A percentile compares a stretch with the other conserved stretches of the same genome.
Conservation (phyloP, 2,329 filamentous ascomycete species). For the Clonostachys sp. region DNA sequence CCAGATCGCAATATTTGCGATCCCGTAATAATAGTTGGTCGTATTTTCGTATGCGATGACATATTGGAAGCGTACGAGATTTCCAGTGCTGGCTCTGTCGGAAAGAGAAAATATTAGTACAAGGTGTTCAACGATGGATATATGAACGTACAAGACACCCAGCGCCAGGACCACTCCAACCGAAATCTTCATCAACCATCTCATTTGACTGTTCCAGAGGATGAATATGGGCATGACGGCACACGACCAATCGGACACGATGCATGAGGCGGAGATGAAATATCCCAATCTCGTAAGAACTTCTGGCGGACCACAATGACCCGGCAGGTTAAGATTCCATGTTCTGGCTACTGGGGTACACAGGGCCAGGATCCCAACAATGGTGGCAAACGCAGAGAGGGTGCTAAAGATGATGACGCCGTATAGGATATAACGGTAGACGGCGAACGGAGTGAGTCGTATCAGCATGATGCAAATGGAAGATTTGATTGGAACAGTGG, state of each 20-base stretch:
- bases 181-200: constrained; percentile 9
- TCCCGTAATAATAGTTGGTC: neutral
- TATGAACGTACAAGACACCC: constrained; percentile 4
- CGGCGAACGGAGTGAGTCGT: too few species aligned
- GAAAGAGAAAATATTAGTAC: constrained; percentile 4
- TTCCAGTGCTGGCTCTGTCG: constrained; percentile 2
- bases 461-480: too few species aligned
- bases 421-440: too few species aligned
- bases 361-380: too few species aligned
- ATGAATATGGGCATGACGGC: constrained; percentile 21
- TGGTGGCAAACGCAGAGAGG: too few species aligned
- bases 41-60: neutral
- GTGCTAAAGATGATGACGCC: too few species aligned
- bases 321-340: too few species aligned
- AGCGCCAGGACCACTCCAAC: constrained; percentile 2
- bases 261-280: constrained; percentile 17
- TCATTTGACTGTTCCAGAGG: constrained; percentile 16
- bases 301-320: too few species aligned
- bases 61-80: neutral
- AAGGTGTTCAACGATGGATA: constrained; percentile 1
- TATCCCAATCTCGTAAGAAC: constrained; percentile 17
- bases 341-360: too few species aligned
- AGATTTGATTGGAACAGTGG: too few species aligned
- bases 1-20: constrained; percentile 4
- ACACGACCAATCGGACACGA: constrained; percentile 11